Evolutionary conservation across 2,329 filamentous ascomycete genomes (phyloP).

Genomic region (Ascochyta viciae-villosae): DNA sequence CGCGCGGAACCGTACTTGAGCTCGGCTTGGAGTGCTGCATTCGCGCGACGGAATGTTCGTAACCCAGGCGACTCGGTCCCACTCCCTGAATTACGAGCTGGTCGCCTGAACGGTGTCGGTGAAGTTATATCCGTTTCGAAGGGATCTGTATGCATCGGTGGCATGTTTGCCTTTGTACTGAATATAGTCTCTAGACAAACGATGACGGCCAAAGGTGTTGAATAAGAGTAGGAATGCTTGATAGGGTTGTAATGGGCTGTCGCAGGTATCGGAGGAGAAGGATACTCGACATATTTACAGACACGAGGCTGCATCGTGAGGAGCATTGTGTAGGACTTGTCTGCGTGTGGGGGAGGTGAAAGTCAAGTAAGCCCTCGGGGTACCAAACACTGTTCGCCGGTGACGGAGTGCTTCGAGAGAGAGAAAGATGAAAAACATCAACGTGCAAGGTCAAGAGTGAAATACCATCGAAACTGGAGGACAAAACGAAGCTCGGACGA

Average conservation of each 20-base stretch:
- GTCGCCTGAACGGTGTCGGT: background rate
- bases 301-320: conserved; percentile 4
- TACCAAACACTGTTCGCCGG: background rate
- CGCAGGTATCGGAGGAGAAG: background rate
- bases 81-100: background rate
- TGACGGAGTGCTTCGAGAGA: background rate
- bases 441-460: too few species aligned
- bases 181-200: background rate
- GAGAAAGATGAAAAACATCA: background rate
- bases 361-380: background rate
- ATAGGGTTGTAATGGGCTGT: background rate
- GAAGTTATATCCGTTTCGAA: background rate
- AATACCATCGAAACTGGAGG: too few species aligned
- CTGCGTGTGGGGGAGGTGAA: conserved; percentile 1
- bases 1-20: background rate
- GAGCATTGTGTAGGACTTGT: conserved; percentile 4
- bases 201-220: background rate
- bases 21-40: background rate
- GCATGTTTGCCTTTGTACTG: background rate
- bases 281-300: background rate
- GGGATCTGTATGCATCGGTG: background rate
- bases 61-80: background rate
- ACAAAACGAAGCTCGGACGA: too few species aligned
- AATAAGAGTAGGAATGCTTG: conserved; percentile 3
- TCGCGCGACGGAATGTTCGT: background rate